These are phyloP conservation scores for Pseudocercospora fijiensis DNA, from an alignment of 2,329 filamentous ascomycete genomes.

Conservation along the genomic window DNA sequence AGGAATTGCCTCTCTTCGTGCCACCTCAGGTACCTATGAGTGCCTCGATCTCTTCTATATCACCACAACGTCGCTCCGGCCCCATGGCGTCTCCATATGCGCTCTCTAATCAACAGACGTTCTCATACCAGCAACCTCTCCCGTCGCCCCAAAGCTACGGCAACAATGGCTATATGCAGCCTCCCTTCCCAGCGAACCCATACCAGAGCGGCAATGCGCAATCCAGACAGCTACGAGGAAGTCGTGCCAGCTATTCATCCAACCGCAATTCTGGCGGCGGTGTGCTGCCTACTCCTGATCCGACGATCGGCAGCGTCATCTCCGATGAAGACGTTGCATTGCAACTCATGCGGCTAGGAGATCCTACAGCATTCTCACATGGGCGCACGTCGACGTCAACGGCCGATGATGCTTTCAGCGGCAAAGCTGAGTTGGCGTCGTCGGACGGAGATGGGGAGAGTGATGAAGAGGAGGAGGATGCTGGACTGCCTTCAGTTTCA, in stretches of 20 bases:
- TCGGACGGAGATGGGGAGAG: conserved; percentile 69
- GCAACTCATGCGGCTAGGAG: conserved; percentile 92
- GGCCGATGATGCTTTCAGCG: conserved; percentile 88
- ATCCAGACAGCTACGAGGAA: conserved; percentile 60
- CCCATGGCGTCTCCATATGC: conserved; percentile 72
- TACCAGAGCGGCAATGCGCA: conserved; percentile 28
- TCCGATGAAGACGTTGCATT: conserved; percentile 97
- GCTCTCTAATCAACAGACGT: conserved; percentile 73
- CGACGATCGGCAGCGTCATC: conserved; percentile 95
- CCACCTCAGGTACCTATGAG: conserved; percentile 90
- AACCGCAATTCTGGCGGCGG: conserved; percentile 51
- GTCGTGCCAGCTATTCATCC: conserved; percentile 46
- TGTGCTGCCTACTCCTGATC: conserved; percentile 87
- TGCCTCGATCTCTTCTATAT: conserved; percentile 96
- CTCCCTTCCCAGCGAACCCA: conserved; percentile 28
- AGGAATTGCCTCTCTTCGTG: conserved; percentile 95
- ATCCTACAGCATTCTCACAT: conserved; percentile 89
- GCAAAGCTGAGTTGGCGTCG: conserved; percentile 78
- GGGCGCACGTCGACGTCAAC: conserved; percentile 92
- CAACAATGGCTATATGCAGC: conserved; percentile 25
- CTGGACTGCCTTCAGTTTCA: conserved; percentile 30
- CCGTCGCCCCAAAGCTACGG: conserved; percentile 79
- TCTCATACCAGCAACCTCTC: conserved; percentile 71
- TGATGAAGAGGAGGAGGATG: conserved; percentile 70
- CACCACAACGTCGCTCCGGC: conserved; percentile 79